Evolutionary conservation across 2,329 filamentous ascomycete species (phyloP).

Genomic region (Aspergillus persii): DNA sequence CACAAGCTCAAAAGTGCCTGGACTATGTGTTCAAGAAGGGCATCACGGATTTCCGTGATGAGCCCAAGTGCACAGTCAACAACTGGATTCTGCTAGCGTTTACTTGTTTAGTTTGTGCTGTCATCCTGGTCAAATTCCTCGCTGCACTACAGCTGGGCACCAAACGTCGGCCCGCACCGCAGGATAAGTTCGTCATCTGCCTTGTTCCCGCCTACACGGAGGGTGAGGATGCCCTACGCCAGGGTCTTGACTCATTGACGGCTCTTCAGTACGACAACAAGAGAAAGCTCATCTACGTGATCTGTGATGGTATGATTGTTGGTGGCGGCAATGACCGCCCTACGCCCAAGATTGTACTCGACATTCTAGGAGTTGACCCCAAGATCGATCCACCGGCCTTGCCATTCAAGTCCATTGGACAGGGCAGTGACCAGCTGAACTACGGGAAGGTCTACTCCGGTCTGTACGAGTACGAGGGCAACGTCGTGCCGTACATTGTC

Average conservation of each 20-base stretch:
- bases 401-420: slow-evolving; percentile 88
- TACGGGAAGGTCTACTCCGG: slow-evolving; percentile 99
- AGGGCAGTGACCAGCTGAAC: slow-evolving; percentile 88
- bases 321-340: slow-evolving; percentile 94
- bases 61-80: slow-evolving; percentile 76
- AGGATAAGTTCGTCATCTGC: slow-evolving; percentile 99
- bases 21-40: slow-evolving; percentile 81
- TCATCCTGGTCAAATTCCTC: slow-evolving; percentile 86
- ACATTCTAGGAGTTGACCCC: slow-evolving; percentile 94
- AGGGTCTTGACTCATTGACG: slow-evolving; percentile 90
- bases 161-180: slow-evolving; percentile 81
- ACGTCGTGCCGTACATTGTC: slow-evolving; percentile 94
- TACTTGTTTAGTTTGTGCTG: slow-evolving; percentile 74
- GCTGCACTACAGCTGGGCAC: slow-evolving; percentile 90
- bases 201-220: slow-evolving; percentile 98
- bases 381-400: slow-evolving; percentile 93
- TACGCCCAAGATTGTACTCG: slow-evolving; percentile 94
- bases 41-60: slow-evolving; percentile 77
- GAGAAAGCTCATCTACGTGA: slow-evolving; percentile 90
- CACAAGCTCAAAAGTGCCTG: slow-evolving; percentile 74
- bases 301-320: slow-evolving; percentile 96
- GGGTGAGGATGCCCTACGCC: slow-evolving; percentile 89
- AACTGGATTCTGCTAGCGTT: slow-evolving; percentile 88
- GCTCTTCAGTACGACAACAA: slow-evolving; percentile 98
- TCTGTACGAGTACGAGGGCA: slow-evolving; percentile 95